phyloP scores from a whole-genome alignment of 306 rosid species.

The Lathyrus sativus region DNA sequence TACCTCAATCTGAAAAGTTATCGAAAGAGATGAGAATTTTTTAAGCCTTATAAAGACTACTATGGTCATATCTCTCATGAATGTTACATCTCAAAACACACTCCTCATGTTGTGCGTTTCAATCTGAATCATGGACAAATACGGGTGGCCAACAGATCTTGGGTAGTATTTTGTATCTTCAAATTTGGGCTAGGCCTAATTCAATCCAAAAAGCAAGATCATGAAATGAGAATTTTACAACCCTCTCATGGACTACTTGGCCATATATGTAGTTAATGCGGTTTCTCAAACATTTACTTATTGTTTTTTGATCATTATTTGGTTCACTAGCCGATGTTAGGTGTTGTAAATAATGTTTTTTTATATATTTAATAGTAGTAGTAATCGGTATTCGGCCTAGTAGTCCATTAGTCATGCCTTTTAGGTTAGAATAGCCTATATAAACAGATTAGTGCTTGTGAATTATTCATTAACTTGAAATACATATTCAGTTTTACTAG shows the following conservation, averaged over 20 bases:
- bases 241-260: background rate
- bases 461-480: too few relatives aligned
- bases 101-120: background rate
- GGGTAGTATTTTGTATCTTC: background rate
- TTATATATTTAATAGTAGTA: too few relatives aligned
- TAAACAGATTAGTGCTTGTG: too few relatives aligned
- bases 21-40: background rate
- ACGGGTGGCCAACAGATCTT: background rate
- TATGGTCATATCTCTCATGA: background rate
- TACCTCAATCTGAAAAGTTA: background rate
- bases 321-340: constrained; percentile 6
- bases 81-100: background rate
- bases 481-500: background rate
- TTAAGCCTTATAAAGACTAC: background rate
- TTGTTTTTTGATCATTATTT: background rate
- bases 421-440: too few relatives aligned
- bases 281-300: background rate
- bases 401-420: too few relatives aligned
- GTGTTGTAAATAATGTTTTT: background rate
- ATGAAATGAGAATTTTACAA: background rate
- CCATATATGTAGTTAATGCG: background rate
- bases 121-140: background rate
- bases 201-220: background rate
- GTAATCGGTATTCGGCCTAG: too few relatives aligned
- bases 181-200: background rate